Conservation (phyloP, 441 rosid species). For the Erysimum pusillum region DNA sequence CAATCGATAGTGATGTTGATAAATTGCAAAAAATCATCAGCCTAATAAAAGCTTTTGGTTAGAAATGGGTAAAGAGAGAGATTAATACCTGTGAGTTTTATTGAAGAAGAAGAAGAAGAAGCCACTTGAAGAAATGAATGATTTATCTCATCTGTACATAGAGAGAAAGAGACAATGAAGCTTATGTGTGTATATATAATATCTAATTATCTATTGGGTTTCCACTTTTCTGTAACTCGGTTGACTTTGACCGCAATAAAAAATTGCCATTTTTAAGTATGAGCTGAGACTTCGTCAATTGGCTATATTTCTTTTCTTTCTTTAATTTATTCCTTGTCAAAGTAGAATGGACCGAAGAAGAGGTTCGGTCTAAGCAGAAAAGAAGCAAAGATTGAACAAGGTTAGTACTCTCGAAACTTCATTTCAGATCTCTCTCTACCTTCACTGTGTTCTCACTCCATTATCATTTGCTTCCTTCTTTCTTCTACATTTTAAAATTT, state of each 20-base stretch:
- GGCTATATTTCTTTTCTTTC: background rate
- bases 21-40: background rate
- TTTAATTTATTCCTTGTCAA: conserved; percentile 12
- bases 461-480: no score
- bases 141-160: conserved; percentile 14
- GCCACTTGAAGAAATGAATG: conserved; percentile 23
- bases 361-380: background rate
- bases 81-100: conserved; percentile 10
- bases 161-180: background rate
- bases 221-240: conserved; percentile 8
- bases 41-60: background rate
- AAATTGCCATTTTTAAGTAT: background rate
- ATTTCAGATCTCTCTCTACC: no score
- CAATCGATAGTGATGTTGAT: conserved; percentile 26
- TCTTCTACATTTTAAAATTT: no score
- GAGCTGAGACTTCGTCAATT: conserved; percentile 31
- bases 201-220: conserved; percentile 16
- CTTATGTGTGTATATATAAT: background rate
- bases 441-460: no score
- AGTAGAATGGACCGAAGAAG: conserved; percentile 22
- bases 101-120: conserved; percentile 22
- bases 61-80: background rate
- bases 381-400: no score
- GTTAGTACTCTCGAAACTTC: no score
- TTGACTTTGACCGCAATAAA: conserved; percentile 42